Evolutionary conservation across 73 alveolate species (phyloP).

Genomic region (Blepharisma stoltei): DNA sequence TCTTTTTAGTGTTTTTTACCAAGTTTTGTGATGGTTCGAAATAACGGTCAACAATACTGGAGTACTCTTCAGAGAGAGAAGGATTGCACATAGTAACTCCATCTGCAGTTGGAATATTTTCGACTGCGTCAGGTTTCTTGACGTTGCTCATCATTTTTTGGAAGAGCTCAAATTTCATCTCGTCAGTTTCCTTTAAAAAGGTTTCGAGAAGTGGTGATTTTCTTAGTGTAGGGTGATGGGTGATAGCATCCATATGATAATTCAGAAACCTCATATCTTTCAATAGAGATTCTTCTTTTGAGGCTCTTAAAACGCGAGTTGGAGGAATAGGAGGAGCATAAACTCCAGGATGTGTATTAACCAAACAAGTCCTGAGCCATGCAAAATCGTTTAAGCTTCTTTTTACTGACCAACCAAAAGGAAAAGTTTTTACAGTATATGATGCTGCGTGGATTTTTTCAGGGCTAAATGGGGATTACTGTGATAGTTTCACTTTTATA

Average conservation of each 20-base stretch:
- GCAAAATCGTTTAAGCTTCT: neutral
- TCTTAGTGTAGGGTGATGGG: neutral
- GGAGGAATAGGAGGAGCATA: neutral
- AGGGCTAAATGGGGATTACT: constrained; percentile 2
- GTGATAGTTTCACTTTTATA: neutral
- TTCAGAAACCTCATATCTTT: neutral
- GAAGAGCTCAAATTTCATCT: no score
- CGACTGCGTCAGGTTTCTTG: neutral
- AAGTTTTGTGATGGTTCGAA: neutral
- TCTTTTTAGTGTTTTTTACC: neutral
- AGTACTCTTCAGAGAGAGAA: neutral
- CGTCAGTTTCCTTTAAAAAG: neutral
- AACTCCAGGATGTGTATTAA: neutral
- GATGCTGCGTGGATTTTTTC: neutral
- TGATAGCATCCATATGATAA: neutral
- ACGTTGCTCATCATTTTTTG: neutral
- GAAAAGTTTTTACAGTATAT: neutral
- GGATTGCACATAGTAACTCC: neutral
- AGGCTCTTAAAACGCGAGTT: neutral
- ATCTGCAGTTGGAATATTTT: neutral
- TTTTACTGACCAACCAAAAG: neutral
- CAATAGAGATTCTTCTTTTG: neutral
- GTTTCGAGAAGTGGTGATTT: neutral
- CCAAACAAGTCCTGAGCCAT: neutral
- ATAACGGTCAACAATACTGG: neutral